Evolutionary conservation across 2,329 filamentous ascomycete genomes (phyloP).

Genomic region (Sporothrix inflata): DNA sequence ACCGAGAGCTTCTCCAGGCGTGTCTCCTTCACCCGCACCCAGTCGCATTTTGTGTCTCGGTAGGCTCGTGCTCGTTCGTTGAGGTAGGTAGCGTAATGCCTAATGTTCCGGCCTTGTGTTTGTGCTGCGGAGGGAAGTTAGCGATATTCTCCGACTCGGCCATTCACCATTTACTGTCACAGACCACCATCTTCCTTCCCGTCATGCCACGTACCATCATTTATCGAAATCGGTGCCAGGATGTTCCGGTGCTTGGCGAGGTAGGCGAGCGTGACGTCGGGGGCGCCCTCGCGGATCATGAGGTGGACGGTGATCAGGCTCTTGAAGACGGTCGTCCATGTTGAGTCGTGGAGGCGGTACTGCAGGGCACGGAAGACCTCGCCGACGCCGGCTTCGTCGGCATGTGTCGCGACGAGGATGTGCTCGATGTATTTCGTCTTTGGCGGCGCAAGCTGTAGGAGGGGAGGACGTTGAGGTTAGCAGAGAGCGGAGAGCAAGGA

Average conservation of each 20-base stretch:
- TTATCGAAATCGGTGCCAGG: slow-evolving; percentile 86
- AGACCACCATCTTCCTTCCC: background rate
- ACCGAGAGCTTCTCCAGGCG: slow-evolving; percentile 83
- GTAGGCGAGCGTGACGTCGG: slow-evolving; percentile 84
- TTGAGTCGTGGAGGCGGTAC: slow-evolving; percentile 86
- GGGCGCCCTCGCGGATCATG: slow-evolving; percentile 94
- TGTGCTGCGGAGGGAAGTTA: slow-evolving; percentile 64
- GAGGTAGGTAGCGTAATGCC: slow-evolving; percentile 87
- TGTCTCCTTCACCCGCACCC: slow-evolving; percentile 80
- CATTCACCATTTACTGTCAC: background rate
- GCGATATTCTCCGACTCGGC: background rate
- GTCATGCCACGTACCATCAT: slow-evolving; percentile 66
- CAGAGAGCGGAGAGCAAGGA: background rate
- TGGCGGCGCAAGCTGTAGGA: slow-evolving; percentile 78
- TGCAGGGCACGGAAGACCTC: slow-evolving; percentile 95
- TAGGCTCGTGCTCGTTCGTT: slow-evolving; percentile 80
- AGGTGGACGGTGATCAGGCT: slow-evolving; percentile 92
- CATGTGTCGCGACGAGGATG: slow-evolving; percentile 91
- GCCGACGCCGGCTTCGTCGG: slow-evolving; percentile 89
- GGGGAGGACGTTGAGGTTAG: background rate
- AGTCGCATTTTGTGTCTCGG: slow-evolving; percentile 83
- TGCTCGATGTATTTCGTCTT: slow-evolving; percentile 99
- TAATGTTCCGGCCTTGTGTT: slow-evolving; percentile 92
- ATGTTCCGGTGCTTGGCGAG: slow-evolving; percentile 80
- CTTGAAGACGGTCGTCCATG: slow-evolving; percentile 99